phyloP scores from a whole-genome alignment of 2,329 filamentous ascomycete genomes.

The Leptographium flavum region DNA sequence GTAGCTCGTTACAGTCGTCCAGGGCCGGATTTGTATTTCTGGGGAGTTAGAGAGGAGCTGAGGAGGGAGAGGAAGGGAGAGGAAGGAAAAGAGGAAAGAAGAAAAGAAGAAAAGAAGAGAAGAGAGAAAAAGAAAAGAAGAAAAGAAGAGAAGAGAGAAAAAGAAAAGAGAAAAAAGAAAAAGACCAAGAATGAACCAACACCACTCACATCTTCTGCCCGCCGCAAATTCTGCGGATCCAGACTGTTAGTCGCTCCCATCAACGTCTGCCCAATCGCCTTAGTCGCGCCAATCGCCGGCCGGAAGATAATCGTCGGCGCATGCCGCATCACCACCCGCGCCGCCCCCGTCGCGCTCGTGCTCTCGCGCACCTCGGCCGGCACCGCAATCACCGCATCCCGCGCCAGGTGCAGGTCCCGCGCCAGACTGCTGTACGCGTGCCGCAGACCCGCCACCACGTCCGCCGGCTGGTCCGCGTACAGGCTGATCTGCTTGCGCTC shows the following conservation, averaged over 20 bases:
- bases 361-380: constrained; percentile 85
- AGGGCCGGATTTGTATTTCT: constrained; percentile 15
- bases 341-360: constrained; percentile 64
- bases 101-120: neutral
- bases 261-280: constrained; percentile 76
- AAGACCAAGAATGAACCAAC: constrained; percentile 52
- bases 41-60: neutral
- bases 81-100: neutral
- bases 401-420: constrained; percentile 71
- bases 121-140: too few species aligned
- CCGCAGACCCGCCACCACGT: constrained; percentile 71
- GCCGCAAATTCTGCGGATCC: constrained; percentile 66
- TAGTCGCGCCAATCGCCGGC: constrained; percentile 79
- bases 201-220: constrained; percentile 84
- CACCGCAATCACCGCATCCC: constrained; percentile 88
- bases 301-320: constrained; percentile 89
- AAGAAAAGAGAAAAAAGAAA: neutral
- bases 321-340: constrained; percentile 60
- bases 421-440: constrained; percentile 73
- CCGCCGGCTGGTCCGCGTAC: constrained; percentile 88
- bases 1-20: neutral
- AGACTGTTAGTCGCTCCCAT: constrained; percentile 86
- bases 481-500: constrained; percentile 67
- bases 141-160: neutral
- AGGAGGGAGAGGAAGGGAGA: neutral